Evolutionary conservation across 441 rosid species (phyloP).

Genomic region (Aleurites moluccanus): DNA sequence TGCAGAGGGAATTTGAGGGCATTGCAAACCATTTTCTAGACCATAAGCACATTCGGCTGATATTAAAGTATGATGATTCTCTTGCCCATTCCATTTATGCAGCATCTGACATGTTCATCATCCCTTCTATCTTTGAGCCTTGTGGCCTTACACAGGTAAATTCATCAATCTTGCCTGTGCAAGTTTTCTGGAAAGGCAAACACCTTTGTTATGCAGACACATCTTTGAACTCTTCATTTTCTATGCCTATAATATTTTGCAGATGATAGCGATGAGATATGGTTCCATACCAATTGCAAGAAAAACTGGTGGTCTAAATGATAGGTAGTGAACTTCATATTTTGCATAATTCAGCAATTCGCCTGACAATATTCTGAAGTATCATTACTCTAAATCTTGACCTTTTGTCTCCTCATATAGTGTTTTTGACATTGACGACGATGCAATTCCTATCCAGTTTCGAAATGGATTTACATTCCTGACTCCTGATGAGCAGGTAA

Average conservation of each 20-base stretch:
- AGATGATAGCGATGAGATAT: constrained; percentile 97
- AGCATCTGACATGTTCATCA: constrained; percentile 87
- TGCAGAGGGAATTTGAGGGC: constrained; percentile 87
- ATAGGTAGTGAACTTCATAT: constrained; percentile 52
- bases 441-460: constrained; percentile 62
- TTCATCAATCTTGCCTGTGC: constrained; percentile 11
- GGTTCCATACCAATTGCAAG: constrained; percentile 86
- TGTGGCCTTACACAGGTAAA: constrained; percentile 98
- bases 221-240: neutral
- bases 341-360: neutral
- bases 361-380: neutral
- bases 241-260: constrained; percentile 8
- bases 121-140: constrained; percentile 97
- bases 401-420: constrained; percentile 32
- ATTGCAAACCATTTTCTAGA: constrained; percentile 68
- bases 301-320: constrained; percentile 91
- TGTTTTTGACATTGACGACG: constrained; percentile 83
- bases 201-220: neutral
- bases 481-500: constrained; percentile 80
- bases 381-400: constrained; percentile 11
- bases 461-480: constrained; percentile 76
- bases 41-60: constrained; percentile 68
- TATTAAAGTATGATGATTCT: constrained; percentile 83
- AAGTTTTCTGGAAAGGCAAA: constrained; percentile 16
- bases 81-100: constrained; percentile 86